These are phyloP conservation scores for Xylaria telfairii DNA, from an alignment of 495 filamentous ascomycete genomes.

Conservation along the genomic window DNA sequence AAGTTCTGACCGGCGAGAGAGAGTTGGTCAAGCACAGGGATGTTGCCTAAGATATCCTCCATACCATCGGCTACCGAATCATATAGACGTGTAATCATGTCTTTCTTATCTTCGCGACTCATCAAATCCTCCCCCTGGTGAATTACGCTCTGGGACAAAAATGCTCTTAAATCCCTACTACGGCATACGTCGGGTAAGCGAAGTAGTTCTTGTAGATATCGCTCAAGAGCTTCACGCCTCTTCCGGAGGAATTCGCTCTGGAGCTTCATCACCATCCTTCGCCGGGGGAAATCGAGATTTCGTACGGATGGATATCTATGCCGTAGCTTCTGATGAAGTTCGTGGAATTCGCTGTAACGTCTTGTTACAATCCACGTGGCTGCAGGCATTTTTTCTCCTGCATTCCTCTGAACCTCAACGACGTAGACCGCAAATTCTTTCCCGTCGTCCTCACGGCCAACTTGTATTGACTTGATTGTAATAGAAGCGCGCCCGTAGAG, in stretches of 20 bases:
- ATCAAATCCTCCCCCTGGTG: conserved; percentile 53
- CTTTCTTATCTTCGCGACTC: conserved; percentile 70
- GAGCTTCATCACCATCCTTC: conserved; percentile 93
- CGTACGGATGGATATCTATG: conserved; percentile 84
- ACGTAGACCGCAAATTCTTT: conserved; percentile 94
- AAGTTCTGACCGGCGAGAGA: conserved; percentile 92
- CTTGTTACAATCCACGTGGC: conserved; percentile 81
- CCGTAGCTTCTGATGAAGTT: conserved; percentile 88
- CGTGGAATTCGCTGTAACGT: conserved; percentile 95
- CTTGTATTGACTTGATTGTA: conserved; percentile 88
- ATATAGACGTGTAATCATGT: conserved; percentile 93
- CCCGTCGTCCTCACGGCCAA: conserved; percentile 89
- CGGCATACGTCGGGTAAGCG: conserved; percentile 91
- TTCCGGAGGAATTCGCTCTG: conserved; percentile 96
- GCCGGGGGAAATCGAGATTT: conserved; percentile 87
- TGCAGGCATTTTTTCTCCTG: conserved; percentile 86
- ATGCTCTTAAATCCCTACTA: conserved; percentile 88
- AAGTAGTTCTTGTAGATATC: conserved; percentile 84
- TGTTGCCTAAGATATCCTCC: conserved; percentile 96
- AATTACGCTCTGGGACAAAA: conserved; percentile 90
- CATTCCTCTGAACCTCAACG: conserved; percentile 87
- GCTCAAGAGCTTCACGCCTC: conserved; percentile 78
- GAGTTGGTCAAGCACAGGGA: conserved; percentile 93
- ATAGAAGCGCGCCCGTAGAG: conserved; percentile 90
- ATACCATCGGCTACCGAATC: conserved; percentile 96